A percentile compares a stretch with the other conserved stretches of the same genome.
phyloP scores from a whole-genome alignment of 2,329 filamentous ascomycete species.

The Eutypa lata region DNA sequence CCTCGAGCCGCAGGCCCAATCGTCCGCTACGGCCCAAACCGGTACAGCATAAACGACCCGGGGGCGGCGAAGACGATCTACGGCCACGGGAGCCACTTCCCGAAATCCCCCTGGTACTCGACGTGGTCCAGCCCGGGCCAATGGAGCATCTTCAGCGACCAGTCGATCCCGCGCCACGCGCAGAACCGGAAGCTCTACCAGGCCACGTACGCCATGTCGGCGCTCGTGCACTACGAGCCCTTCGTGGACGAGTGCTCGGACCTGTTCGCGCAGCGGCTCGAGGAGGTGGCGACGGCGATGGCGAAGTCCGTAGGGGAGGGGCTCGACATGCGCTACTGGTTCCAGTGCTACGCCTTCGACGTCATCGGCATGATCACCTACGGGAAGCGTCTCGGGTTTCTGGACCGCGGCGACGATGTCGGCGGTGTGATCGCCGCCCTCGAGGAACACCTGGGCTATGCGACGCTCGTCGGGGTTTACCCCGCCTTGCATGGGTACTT shows the following conservation, averaged over 20 bases:
- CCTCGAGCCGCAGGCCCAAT: constrained; percentile 27
- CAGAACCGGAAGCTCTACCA: constrained; percentile 24
- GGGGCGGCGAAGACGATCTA: constrained; percentile 40
- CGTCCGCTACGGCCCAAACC: constrained; percentile 44
- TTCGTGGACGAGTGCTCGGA: constrained; percentile 30
- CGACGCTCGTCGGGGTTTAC: constrained; percentile 22
- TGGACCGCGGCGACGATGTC: constrained; percentile 33
- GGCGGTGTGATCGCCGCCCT: constrained; percentile 22
- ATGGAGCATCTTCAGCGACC: constrained; percentile 29
- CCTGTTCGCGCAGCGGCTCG: constrained; percentile 24
- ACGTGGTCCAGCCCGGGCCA: constrained; percentile 17
- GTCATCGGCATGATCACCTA: constrained; percentile 36
- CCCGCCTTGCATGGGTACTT: constrained; percentile 10
- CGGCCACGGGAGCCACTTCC: constrained; percentile 31
- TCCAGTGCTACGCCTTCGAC: constrained; percentile 39
- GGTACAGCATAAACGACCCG: constrained; percentile 43
- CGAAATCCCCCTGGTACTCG: constrained; percentile 32
- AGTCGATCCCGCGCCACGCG: constrained; percentile 23
- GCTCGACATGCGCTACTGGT: constrained; percentile 29
- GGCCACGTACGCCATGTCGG: constrained; percentile 29
- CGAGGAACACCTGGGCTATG: constrained; percentile 21
- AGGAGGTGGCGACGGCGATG: too few species aligned
- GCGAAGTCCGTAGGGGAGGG: constrained; percentile 18
- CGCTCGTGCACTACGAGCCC: constrained; percentile 31
- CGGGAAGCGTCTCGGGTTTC: constrained; percentile 32